Evolutionary conservation across 371 early-diverging fungal genomes (phyloP).

Genomic region (Catenaria anguillulae): DNA sequence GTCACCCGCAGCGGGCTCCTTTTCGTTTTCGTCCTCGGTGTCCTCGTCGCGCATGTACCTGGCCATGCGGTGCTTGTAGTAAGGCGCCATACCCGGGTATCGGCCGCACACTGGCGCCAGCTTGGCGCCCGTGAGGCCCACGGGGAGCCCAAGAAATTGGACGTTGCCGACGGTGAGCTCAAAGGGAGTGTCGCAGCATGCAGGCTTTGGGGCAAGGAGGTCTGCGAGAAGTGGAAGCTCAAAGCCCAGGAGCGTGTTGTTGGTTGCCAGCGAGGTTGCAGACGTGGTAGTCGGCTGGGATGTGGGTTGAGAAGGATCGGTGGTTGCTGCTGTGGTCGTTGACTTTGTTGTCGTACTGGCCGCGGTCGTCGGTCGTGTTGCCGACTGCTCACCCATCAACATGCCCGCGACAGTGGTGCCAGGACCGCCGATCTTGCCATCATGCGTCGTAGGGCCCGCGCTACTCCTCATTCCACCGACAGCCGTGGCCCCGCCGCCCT

Average conservation of each 20-base stretch:
- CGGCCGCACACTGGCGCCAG: neutral
- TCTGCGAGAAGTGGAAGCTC: neutral
- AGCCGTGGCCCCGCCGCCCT: no score
- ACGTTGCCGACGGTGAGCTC: neutral
- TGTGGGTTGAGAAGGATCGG: neutral
- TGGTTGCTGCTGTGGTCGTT: no score
- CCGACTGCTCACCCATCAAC: neutral
- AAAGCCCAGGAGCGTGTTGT: neutral
- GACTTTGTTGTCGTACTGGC: no score
- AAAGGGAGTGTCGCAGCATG: conserved; percentile 4
- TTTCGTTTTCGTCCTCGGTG: neutral
- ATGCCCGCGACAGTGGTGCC: neutral
- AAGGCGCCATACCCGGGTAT: neutral
- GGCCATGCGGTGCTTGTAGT: neutral
- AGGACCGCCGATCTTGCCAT: no score
- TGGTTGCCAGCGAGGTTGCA: neutral
- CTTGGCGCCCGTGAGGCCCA: neutral
- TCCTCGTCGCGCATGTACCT: neutral
- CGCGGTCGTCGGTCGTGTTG: no score
- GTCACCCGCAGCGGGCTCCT: neutral
- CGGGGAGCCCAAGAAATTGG: neutral
- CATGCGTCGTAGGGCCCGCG: no score
- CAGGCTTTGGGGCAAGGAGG: conserved; percentile 1
- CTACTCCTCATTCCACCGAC: no score
- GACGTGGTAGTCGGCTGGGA: neutral